Conservation (phyloP, 495 filamentous ascomycete species). For the Sphaerosporella brunnea region DNA sequence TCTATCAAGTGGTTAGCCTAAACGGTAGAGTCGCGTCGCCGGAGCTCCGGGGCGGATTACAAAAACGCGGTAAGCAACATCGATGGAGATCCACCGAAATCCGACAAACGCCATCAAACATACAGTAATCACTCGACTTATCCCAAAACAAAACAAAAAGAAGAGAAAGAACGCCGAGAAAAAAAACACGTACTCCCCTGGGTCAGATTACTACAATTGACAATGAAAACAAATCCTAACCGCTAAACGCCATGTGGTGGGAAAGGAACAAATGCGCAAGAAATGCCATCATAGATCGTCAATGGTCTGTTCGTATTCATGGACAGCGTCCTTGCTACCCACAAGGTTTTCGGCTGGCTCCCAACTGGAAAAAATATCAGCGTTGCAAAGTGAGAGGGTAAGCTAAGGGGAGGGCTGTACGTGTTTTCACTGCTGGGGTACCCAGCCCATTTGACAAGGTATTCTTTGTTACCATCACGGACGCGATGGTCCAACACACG, state of each 20-base stretch:
- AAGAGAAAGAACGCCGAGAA: background rate
- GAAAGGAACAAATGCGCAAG: background rate
- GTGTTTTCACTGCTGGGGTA: background rate
- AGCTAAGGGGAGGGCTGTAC: background rate
- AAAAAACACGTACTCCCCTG: background rate
- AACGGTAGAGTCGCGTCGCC: no score
- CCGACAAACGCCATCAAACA: no score
- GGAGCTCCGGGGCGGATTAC: no score
- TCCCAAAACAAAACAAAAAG: background rate
- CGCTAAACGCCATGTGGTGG: background rate
- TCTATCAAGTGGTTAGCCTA: no score
- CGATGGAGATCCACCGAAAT: no score
- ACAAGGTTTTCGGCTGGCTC: background rate
- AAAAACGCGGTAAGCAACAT: no score
- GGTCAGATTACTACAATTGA: background rate
- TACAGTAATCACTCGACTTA: no score
- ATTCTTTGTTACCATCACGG: background rate
- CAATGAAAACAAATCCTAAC: background rate
- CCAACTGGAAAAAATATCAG: background rate
- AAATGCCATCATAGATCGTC: background rate
- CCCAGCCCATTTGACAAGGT: constrained; percentile 8
- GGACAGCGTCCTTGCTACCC: background rate
- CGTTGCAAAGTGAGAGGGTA: background rate
- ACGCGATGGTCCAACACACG: background rate
- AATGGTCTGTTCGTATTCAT: background rate